A percentile compares a stretch with the other conserved stretches of the same genome.
phyloP scores from a whole-genome alignment of 2,329 filamentous ascomycete species.

The Penicillium sp. region DNA sequence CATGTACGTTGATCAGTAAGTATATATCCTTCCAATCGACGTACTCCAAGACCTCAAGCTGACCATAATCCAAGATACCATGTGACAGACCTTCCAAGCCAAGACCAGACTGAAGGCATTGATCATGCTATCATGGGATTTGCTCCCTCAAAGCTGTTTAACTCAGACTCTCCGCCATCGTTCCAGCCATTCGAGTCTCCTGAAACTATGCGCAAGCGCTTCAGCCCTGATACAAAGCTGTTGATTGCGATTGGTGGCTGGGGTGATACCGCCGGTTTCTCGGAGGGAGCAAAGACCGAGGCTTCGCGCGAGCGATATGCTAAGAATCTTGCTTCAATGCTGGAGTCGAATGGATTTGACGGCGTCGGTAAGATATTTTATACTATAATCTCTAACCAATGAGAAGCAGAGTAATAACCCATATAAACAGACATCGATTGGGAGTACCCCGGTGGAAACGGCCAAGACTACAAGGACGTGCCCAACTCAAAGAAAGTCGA shows the following conservation, averaged over 20 bases:
- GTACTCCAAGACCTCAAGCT: background rate
- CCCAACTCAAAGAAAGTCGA: conserved; percentile 59
- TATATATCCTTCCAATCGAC: background rate
- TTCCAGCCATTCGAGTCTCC: conserved; percentile 58
- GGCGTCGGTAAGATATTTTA: conserved; percentile 53
- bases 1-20: conserved; percentile 53
- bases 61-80: conserved; percentile 41
- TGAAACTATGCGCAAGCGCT: conserved; percentile 53
- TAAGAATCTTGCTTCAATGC: conserved; percentile 62
- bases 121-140: conserved; percentile 59
- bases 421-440: conserved; percentile 61
- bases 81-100: conserved; percentile 35
- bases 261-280: conserved; percentile 67
- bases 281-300: conserved; percentile 53
- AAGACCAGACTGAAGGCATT: conserved; percentile 44
- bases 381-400: background rate
- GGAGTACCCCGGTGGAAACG: conserved; percentile 64
- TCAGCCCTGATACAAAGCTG: conserved; percentile 58
- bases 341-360: conserved; percentile 63
- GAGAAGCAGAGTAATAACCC: conserved; percentile 14
- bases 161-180: conserved; percentile 37
- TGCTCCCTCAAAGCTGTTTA: conserved; percentile 53
- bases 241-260: conserved; percentile 73
- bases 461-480: conserved; percentile 63
- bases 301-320: conserved; percentile 59